Evolutionary conservation across 1,284 basidiomycete species (phyloP), one percentile per base, ranked within the genome.

Genomic region (Fistulina hepatica): DNA sequence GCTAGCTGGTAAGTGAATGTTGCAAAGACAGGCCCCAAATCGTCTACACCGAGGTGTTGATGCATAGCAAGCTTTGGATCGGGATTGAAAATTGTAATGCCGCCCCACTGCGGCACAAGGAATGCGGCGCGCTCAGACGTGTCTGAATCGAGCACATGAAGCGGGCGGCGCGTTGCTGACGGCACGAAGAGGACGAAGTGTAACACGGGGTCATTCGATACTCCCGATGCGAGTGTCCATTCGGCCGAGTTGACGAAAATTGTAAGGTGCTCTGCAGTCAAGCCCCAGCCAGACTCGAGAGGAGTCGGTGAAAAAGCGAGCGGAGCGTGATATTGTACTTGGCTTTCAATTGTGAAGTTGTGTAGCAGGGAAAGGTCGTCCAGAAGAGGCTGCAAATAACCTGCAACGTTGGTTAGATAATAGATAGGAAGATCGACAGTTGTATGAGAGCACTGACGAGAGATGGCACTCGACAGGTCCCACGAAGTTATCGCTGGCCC

Each of bases 231-330:
- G 88, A 98, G 58, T 11, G 80, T 85, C 94, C 94, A 98, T 53
- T 92, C 84, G 11, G 91, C 93, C 3, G 90, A 90, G 52, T 98
- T 98, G 39, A 98, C 71, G 52, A 98, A 98, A 0, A 91, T 76
- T 16, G 82, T 89, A 41, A 93, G 67, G 48, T 91, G 76, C 48
- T 91, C 88, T 40, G 77, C 73, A 10, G 75, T 76, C 26, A 95
- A 59, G 0, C 74, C 71, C 55, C 76, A 76, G 12, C 58, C 58
- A 21, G 61, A 51, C 16, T 54, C 50, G 5, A 71, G 26, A 3
- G 54, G 39, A n/a, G 48, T 50, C 27, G 91, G 85, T 37, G 72
- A 62, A 50, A 97, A 90, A 0, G 89, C 78, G 26, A 98, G 61
- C 0, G 92, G 93, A 2, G 91, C 88, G 52, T 94, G 82, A 55